Conservation (phyloP, 495 filamentous ascomycete species). For the Apodospora peruviana region DNA sequence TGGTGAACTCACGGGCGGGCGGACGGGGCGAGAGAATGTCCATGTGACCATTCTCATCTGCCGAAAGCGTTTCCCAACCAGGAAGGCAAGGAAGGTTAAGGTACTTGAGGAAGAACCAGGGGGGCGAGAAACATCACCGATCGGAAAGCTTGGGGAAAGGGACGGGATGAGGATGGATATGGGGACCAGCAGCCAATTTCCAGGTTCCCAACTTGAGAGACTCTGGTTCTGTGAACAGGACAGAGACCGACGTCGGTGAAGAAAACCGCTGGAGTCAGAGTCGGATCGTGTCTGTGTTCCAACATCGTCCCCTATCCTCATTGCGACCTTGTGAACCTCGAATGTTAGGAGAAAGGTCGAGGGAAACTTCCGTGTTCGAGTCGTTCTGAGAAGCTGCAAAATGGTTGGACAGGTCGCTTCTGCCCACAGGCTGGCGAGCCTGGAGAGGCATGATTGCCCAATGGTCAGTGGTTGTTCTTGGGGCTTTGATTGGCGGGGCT, state of each 20-base stretch:
- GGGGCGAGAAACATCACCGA: background rate
- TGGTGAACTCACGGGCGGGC: too few species aligned
- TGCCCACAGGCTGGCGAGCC: too few species aligned
- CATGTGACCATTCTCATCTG: too few species aligned
- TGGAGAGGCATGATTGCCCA: too few species aligned
- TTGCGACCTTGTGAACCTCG: too few species aligned
- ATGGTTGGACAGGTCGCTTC: slow-evolving; percentile 13
- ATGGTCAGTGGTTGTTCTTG: too few species aligned
- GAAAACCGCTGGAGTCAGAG: background rate
- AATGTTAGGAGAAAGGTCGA: too few species aligned
- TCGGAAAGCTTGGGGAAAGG: background rate
- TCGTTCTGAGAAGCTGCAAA: background rate
- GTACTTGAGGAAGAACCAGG: too few species aligned
- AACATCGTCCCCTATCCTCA: too few species aligned
- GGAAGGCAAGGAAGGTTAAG: too few species aligned
- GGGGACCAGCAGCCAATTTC: slow-evolving; percentile 10
- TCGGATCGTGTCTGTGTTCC: background rate
- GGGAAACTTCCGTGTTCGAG: background rate
- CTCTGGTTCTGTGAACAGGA: slow-evolving; percentile 3
- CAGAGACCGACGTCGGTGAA: background rate
- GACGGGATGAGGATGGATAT: background rate
- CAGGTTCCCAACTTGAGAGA: slow-evolving; percentile 4
- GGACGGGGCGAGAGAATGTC: too few species aligned
- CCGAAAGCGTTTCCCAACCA: too few species aligned
- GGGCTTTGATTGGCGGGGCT: slow-evolving; percentile 4